phyloP scores from a whole-genome alignment of 2,329 filamentous ascomycete species.

The Chalaropsis ovoidea region DNA sequence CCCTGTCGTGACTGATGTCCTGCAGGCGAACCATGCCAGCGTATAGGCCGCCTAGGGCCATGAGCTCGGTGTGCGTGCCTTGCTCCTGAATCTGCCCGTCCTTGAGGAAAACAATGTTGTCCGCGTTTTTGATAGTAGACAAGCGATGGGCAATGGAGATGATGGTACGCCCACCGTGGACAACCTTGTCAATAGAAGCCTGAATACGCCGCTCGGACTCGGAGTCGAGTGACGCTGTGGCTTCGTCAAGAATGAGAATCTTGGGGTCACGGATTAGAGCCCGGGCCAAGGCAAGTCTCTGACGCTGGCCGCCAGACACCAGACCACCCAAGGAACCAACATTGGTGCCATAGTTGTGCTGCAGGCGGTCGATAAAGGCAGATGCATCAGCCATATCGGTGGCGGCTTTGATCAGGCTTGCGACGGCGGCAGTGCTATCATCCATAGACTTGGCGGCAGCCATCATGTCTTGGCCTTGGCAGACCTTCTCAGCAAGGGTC shows the following conservation, averaged over 20 bases:
- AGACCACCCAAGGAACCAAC: slow-evolving; percentile 46
- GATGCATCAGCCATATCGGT: slow-evolving; percentile 50
- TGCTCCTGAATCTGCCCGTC: slow-evolving; percentile 52
- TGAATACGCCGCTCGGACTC: slow-evolving; percentile 48
- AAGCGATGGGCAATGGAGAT: slow-evolving; percentile 56
- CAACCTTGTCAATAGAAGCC: slow-evolving; percentile 37
- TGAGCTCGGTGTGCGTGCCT: slow-evolving; percentile 52
- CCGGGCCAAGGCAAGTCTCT: slow-evolving; percentile 49
- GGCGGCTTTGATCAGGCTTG: slow-evolving; percentile 41
- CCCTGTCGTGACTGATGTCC: slow-evolving; percentile 30
- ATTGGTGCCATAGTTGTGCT: slow-evolving; percentile 44
- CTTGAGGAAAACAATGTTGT: slow-evolving; percentile 57
- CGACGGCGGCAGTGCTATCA: slow-evolving; percentile 41
- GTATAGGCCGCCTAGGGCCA: slow-evolving; percentile 44
- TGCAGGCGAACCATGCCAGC: slow-evolving; percentile 42
- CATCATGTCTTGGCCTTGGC: slow-evolving; percentile 41
- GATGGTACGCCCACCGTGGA: slow-evolving; percentile 46
- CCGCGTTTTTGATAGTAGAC: slow-evolving; percentile 52
- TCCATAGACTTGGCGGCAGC: slow-evolving; percentile 38
- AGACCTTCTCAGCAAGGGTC: slow-evolving; percentile 43
- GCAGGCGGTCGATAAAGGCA: slow-evolving; percentile 44
- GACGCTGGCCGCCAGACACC: slow-evolving; percentile 51
- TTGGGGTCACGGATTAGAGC: slow-evolving; percentile 47
- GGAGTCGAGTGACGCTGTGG: slow-evolving; percentile 51
- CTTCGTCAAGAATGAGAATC: slow-evolving; percentile 52